Conservation (phyloP, 148 eudicot genomes). For the Drosera capensis region DNA sequence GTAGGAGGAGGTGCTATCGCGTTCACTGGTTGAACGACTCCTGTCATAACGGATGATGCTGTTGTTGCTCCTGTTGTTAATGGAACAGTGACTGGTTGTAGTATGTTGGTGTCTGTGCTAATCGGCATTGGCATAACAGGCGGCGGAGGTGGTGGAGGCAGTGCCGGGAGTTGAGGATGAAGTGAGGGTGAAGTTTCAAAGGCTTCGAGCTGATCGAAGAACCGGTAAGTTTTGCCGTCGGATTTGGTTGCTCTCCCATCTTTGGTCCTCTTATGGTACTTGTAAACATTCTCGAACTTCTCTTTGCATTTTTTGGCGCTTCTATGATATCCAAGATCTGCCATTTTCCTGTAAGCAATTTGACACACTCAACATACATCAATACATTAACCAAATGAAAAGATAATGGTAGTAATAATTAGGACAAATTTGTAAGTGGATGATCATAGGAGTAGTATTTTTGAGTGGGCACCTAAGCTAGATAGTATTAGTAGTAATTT, state of each 20-base stretch:
- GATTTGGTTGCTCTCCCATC: slow-evolving; percentile 54
- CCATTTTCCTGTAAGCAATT: slow-evolving; percentile 85
- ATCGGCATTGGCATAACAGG: not conserved
- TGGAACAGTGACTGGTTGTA: slow-evolving; percentile 5
- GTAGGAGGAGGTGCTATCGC: too few species aligned
- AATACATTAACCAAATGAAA: too few species aligned
- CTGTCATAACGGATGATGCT: too few species aligned
- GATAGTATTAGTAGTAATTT: too few species aligned
- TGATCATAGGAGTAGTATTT: too few species aligned
- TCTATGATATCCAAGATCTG: slow-evolving; percentile 71
- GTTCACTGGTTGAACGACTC: too few species aligned
- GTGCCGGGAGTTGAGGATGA: not conserved
- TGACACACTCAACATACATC: too few species aligned
- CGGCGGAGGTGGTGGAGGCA: not conserved
- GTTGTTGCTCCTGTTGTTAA: not conserved
- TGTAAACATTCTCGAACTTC: slow-evolving; percentile 82
- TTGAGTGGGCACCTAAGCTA: too few species aligned
- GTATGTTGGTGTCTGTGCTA: slow-evolving; percentile 2
- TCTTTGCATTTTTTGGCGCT: slow-evolving; percentile 82
- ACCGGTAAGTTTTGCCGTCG: slow-evolving; percentile 64
- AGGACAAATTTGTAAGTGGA: too few species aligned
- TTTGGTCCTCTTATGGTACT: slow-evolving; percentile 73
- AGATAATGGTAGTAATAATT: too few species aligned
- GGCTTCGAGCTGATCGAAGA: slow-evolving; percentile 67
- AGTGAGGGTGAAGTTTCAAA: slow-evolving; percentile 26